Conservation (phyloP, 2,329 filamentous ascomycete genomes). For the Canariomyces notabilis region DNA sequence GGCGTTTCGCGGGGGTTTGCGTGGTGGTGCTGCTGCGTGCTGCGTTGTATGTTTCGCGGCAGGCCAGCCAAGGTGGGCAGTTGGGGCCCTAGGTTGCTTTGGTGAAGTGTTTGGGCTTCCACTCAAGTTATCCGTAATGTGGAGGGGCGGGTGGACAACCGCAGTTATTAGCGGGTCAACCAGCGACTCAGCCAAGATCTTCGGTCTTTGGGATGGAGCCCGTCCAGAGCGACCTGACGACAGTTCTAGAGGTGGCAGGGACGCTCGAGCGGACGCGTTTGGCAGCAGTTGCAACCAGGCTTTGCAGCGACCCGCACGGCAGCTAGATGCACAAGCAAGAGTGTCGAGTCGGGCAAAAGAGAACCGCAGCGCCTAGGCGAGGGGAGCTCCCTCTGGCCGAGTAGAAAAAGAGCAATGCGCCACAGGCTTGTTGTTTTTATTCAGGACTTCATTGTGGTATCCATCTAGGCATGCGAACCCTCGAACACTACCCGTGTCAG, state of each 20-base stretch:
- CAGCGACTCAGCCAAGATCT: neutral
- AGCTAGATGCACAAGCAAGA: neutral
- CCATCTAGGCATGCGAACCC: neutral
- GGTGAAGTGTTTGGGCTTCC: too few relatives aligned
- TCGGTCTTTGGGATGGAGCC: neutral
- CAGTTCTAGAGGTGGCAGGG: neutral
- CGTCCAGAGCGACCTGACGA: neutral
- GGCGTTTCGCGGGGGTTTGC: slow-evolving; percentile 2
- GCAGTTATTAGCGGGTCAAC: neutral
- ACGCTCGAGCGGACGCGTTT: neutral
- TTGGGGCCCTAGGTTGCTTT: slow-evolving; percentile 13
- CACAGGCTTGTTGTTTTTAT: neutral
- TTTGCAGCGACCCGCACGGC: neutral
- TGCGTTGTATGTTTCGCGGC: slow-evolving; percentile 8
- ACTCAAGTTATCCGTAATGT: too few relatives aligned
- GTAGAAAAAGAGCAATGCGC: neutral
- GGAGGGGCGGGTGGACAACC: slow-evolving; percentile 5
- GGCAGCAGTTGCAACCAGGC: neutral
- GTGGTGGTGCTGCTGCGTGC: slow-evolving; percentile 3
- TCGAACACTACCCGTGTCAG: neutral
- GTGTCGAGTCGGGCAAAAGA: neutral
- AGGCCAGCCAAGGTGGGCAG: slow-evolving; percentile 4
- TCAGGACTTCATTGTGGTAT: neutral
- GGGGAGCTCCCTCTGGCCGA: neutral
- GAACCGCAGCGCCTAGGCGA: too few relatives aligned